Conservation (phyloP, 148 eudicot genomes). For the Talinum fruticosum region DNA sequence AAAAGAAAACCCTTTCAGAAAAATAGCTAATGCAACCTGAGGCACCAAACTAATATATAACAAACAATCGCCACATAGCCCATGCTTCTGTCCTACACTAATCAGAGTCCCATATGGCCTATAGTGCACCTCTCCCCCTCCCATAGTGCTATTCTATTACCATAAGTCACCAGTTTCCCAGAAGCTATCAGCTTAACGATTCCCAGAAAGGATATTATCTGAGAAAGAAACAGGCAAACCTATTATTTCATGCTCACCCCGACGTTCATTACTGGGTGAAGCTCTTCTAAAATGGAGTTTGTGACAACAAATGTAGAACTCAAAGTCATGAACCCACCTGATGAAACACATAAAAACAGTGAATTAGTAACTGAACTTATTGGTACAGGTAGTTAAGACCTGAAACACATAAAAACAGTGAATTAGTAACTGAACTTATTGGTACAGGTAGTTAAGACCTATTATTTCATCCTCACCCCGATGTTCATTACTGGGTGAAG, state of each 20-base stretch:
- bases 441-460: not conserved
- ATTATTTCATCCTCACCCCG: too few species aligned
- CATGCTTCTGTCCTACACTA: too few species aligned
- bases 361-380: not conserved
- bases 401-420: not conserved
- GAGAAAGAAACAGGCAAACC: constrained; percentile 3
- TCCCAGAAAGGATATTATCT: not conserved
- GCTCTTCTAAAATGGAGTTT: constrained; percentile 62
- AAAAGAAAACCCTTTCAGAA: not conserved
- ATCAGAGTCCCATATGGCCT: not conserved
- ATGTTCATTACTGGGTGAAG: constrained; percentile 5
- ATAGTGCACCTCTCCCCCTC: not conserved
- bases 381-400: not conserved
- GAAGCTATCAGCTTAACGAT: not conserved
- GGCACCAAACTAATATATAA: too few species aligned
- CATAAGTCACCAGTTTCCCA: not conserved
- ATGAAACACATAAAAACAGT: not conserved
- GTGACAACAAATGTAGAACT: constrained; percentile 86
- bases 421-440: not conserved
- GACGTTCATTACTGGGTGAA: not conserved
- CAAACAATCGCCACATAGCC: too few species aligned
- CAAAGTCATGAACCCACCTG: constrained; percentile 90
- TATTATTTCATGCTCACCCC: constrained; percentile 6
- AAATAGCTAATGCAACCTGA: not conserved
- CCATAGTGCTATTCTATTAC: not conserved